Base-by-base conservation (phyloP, 164 flowering plant species). In the Vitis cinerea region DNA sequence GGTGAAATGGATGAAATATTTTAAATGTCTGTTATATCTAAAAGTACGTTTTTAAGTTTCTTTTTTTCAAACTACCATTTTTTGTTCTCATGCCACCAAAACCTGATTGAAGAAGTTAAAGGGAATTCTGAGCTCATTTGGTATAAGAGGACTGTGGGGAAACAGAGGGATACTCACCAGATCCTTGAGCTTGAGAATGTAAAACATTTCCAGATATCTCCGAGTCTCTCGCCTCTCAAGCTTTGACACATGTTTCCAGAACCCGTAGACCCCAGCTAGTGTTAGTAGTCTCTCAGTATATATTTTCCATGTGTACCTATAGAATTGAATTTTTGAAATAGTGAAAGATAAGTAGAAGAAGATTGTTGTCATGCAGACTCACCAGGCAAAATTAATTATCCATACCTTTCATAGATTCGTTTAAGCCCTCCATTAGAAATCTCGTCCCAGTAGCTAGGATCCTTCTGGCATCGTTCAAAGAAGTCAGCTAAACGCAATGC, bases 161-260 rank as follows among this genome's bases (percentile, higher is more conserved):
- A 37, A 37, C 44, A 37, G 44, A 37, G 44, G 44, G 7, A 11
- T 58, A 10, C 75, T 66, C 63, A 75, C 78, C 74, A 67, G n/a
- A 4, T 37, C 50, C 29, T 52, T 59, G 23, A 59, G 67, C 48
- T 78, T 78, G 60, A 78, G 78, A 17, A 67, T 70, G 61, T 71
- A 74, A 52, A 78, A 78, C 81, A 78, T 78, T 63, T 78, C 81
- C 19, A 78, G 72, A 57, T 78, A 78, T 17, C 81, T 71, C 5
- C 78, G 75, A 59, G 75, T 65, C 66, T 78, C 81, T 29, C 15
- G 78, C 16, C 78, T 69, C 5, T 78, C 81, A 31, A 74, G 77
- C 13, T 78, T 78, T 8, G 81, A 74, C 6, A 78, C 81, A 65
- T 78, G 31, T 52, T 78, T 78, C 81, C 81, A 78, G 59, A 74